Evolutionary conservation across 2,329 filamentous ascomycete species (phyloP).

Genomic region (Fusarium brachygibbosum): DNA sequence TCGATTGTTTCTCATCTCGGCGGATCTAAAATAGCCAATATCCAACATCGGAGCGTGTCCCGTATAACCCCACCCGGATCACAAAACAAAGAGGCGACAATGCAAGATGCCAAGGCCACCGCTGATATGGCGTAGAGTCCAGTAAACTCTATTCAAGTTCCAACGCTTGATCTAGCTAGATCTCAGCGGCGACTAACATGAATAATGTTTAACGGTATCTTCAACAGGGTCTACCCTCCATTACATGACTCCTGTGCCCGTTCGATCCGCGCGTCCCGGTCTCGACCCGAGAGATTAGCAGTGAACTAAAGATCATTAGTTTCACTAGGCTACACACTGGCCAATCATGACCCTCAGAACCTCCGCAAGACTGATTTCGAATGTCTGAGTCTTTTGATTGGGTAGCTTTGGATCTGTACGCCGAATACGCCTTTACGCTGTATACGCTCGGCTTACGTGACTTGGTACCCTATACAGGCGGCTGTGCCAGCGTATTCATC

Average conservation of each 20-base stretch:
- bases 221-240: conserved; percentile 4
- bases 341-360: no score
- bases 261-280: not conserved
- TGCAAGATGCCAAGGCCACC: not conserved
- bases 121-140: not conserved
- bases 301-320: not conserved
- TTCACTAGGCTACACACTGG: not conserved
- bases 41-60: not conserved
- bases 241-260: conserved; percentile 2
- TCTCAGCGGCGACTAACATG: not conserved
- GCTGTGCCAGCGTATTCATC: not conserved
- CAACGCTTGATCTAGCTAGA: not conserved
- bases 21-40: not conserved
- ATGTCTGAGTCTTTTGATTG: not conserved
- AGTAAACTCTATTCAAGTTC: not conserved
- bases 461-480: not conserved
- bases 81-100: not conserved
- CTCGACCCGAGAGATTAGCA: not conserved
- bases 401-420: not conserved
- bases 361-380: not conserved
- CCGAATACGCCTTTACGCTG: not conserved
- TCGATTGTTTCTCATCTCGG: not conserved
- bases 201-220: not conserved
- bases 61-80: not conserved
- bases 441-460: conserved; percentile 9